Conservation (phyloP, 1,284 basidiomycete species). For the Erythrobasidium hasegawianum region DNA sequence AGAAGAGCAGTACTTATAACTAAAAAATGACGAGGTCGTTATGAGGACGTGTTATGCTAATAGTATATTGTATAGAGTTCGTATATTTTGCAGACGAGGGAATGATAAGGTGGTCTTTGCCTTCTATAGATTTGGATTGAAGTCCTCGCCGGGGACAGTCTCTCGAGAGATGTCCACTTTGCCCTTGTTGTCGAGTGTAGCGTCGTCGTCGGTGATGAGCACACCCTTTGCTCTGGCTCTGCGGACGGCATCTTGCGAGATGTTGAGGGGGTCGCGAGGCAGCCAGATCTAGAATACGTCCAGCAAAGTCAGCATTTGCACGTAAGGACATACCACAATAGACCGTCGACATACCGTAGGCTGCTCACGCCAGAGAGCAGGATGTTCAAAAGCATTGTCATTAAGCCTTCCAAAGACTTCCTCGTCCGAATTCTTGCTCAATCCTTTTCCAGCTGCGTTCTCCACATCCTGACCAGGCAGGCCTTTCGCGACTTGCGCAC, state of each 20-base stretch:
- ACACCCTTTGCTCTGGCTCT: slow-evolving; percentile 9
- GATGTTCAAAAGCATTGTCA: neutral
- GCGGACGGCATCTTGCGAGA: slow-evolving; percentile 11
- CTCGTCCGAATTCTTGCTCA: neutral
- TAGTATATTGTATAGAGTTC: too few species aligned
- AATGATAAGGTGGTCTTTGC: too few species aligned
- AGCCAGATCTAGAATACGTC: slow-evolving; percentile 27
- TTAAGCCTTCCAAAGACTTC: neutral
- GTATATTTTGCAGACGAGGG: too few species aligned
- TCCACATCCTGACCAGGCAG: neutral
- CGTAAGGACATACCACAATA: too few species aligned
- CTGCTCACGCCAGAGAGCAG: too few species aligned
- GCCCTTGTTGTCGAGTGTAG: slow-evolving; percentile 16
- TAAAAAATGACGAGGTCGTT: too few species aligned
- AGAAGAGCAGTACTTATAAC: too few species aligned
- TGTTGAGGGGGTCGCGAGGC: slow-evolving; percentile 13
- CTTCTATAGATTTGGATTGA: slow-evolving; percentile 31
- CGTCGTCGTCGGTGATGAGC: slow-evolving; percentile 28
- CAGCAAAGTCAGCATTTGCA: too few species aligned
- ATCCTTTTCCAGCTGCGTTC: too few species aligned
- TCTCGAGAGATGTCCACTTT: slow-evolving; percentile 22
- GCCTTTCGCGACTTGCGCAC: neutral
- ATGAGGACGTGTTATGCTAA: too few species aligned
- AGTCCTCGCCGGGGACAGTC: slow-evolving; percentile 13
- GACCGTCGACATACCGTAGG: neutral